These are phyloP conservation scores for Solanum raphanifolium DNA, from an alignment of 257 asterid genomes.

Conservation along the genomic window DNA sequence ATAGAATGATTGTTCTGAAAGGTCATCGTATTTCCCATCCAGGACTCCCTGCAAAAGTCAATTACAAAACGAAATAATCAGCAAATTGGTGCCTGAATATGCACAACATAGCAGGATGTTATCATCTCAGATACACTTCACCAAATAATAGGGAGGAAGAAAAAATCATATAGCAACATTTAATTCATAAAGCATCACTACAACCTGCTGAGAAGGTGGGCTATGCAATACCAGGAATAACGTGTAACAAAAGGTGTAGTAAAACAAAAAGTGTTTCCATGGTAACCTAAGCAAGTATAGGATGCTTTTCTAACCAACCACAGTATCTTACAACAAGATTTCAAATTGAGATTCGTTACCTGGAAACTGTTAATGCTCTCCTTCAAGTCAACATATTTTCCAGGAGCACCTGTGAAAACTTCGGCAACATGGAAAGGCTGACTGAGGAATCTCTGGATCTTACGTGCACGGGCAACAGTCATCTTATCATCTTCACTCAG, in stretches of 20 bases:
- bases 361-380: slow-evolving; percentile 91
- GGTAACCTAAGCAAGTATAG: neutral
- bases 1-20: slow-evolving; percentile 85
- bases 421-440: slow-evolving; percentile 99
- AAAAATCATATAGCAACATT: neutral
- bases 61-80: neutral
- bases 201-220: neutral
- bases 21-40: slow-evolving; percentile 92
- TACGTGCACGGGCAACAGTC: slow-evolving; percentile 99
- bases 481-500: slow-evolving; percentile 96
- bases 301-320: neutral
- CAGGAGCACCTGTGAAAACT: slow-evolving; percentile 98
- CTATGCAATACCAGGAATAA: neutral
- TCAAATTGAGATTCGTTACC: slow-evolving; percentile 28
- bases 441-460: slow-evolving; percentile 78
- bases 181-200: neutral
- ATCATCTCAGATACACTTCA: neutral
- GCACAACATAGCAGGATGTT: neutral
- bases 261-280: neutral
- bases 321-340: neutral
- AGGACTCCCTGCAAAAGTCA: slow-evolving; percentile 53
- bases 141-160: neutral
- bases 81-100: neutral
- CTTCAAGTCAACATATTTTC: slow-evolving; percentile 92
- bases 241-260: neutral